Base-by-base conservation (phyloP, 805 yeast genomes). In the Wickerhamomyces canadensis region DNA sequence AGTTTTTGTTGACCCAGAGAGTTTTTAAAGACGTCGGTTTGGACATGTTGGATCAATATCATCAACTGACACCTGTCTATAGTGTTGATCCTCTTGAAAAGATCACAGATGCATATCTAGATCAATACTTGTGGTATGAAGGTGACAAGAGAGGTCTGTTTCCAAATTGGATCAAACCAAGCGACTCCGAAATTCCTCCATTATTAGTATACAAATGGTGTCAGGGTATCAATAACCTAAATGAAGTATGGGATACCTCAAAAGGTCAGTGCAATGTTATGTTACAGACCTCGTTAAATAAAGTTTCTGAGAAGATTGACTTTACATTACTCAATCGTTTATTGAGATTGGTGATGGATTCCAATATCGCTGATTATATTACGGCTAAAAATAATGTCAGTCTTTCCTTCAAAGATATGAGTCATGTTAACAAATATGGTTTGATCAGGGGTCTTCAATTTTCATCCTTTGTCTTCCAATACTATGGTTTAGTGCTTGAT, bases 121-220 rank as follows among this genome's bases (percentile, higher is more conserved):
- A 91, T 53, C 98, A 93, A 53, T 93, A 91, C 51, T 64, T 93
- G 31, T 93, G 98, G 96, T 91, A 84, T 60, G 98, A 93, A 55
- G 91, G 93, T 9, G 96, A 86, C 37, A 80, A 84, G 55, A 64
- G 96, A 41, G 76, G 80, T 7, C 61, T 93, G 19, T 93, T 93
- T 61, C 99, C 99, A 4, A 82, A 80, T 55, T 93, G 98, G 98
- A 72, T 93, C 27, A 93, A 93, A 55, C 98, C 99, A 8, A 78
- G 84, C 48, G 98, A 93, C 51, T 74, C 84, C 21, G 98, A 93
- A 59, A 82, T 93, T 17, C 95, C 98, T 0, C 98, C 96, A 0
- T 60, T 89, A 23, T 65, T 91, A 43, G 95, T 84, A 1, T 88
- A 91, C 62, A 91, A 89, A 55, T 93, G 96, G 95, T 79, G 87